Conservation (phyloP, 805 yeast species). For the Pichia sporocuriosa region DNA sequence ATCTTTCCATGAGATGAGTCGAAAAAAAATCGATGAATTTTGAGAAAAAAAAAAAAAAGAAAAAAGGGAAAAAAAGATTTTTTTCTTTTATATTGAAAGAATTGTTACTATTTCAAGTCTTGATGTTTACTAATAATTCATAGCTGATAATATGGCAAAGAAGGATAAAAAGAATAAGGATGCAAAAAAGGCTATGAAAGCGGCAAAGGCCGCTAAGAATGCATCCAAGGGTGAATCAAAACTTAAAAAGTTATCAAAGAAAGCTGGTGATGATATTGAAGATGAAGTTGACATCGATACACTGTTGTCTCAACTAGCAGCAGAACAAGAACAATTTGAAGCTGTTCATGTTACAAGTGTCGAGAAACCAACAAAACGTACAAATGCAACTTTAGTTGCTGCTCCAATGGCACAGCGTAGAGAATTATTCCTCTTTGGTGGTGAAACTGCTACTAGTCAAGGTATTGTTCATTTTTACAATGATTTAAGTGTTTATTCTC, state of each 20-base stretch:
- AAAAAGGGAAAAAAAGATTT: too few species aligned
- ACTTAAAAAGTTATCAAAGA: slow-evolving; percentile 63
- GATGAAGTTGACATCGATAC: slow-evolving; percentile 86
- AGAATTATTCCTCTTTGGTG: slow-evolving; percentile 85
- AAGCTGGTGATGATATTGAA: slow-evolving; percentile 71
- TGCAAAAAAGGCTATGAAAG: slow-evolving; percentile 83
- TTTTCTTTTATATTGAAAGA: neutral
- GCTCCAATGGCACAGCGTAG: slow-evolving; percentile 68
- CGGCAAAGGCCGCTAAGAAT: slow-evolving; percentile 74
- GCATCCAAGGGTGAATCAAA: slow-evolving; percentile 66
- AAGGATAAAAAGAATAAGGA: slow-evolving; percentile 78
- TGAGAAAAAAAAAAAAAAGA: too few species aligned
- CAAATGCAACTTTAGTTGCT: slow-evolving; percentile 69
- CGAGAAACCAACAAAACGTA: slow-evolving; percentile 57
- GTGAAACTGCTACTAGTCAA: slow-evolving; percentile 48
- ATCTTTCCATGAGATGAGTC: too few species aligned
- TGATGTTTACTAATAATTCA: neutral
- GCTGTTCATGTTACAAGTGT: slow-evolving; percentile 58
- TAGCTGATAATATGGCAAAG: slow-evolving; percentile 62
- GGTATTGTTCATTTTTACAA: slow-evolving; percentile 65
- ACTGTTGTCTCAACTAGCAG: slow-evolving; percentile 66
- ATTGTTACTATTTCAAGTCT: too few species aligned
- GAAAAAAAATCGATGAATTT: too few species aligned
- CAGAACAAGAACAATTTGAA: slow-evolving; percentile 73
- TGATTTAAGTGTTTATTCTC: slow-evolving; percentile 66